Conservation (phyloP, 192 early-diverging fungal genomes). For the Oehlia diaphana region DNA sequence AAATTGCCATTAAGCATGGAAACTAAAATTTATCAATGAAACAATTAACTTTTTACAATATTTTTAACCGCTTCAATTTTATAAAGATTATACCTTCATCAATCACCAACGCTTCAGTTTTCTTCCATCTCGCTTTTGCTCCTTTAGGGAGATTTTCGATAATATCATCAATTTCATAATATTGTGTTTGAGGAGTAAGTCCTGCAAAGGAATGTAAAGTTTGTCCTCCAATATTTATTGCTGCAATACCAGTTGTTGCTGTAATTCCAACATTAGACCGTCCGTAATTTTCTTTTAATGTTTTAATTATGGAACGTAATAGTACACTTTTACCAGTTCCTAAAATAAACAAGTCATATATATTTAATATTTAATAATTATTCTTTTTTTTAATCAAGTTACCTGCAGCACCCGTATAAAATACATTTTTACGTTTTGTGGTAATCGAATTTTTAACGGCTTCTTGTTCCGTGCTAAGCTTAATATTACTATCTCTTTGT, state of each 20-base stretch:
- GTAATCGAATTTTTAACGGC: not conserved
- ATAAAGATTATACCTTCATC: slow-evolving; percentile 53
- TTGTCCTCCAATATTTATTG: slow-evolving; percentile 57
- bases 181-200: slow-evolving; percentile 54
- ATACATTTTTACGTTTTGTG: not conserved
- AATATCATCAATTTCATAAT: slow-evolving; percentile 30
- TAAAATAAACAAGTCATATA: not conserved
- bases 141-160: slow-evolving; percentile 28
- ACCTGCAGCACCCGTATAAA: not conserved
- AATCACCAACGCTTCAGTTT: slow-evolving; percentile 64
- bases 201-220: slow-evolving; percentile 66
- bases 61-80: too few species aligned
- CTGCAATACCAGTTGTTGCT: slow-evolving; percentile 60
- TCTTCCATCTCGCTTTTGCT: slow-evolving; percentile 52
- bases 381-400: not conserved
- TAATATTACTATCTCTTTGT: not conserved
- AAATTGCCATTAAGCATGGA: slow-evolving; percentile 76
- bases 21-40: slow-evolving; percentile 14
- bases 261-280: slow-evolving; percentile 49
- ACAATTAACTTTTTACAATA: not conserved
- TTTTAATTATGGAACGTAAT: slow-evolving; percentile 40
- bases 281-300: slow-evolving; percentile 13
- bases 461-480: not conserved
- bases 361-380: too few species aligned
- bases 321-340: slow-evolving; percentile 42